Conservation (phyloP, 768 basidiomycete genomes). For the Suillus americanus region DNA sequence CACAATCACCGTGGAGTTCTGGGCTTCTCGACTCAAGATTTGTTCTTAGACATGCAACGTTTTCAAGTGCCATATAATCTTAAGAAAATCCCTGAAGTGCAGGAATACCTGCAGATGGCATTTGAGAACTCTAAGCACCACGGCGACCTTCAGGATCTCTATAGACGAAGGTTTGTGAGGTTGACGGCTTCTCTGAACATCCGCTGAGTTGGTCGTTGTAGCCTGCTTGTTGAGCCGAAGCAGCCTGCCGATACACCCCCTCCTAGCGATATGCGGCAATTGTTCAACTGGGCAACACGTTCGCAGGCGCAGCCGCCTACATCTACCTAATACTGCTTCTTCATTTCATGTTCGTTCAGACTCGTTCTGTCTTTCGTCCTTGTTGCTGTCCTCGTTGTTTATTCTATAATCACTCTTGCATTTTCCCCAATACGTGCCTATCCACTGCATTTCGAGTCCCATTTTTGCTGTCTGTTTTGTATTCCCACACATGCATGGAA, state of each 20-base stretch:
- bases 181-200: background rate
- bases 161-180: constrained; percentile 70
- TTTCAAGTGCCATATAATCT: constrained; percentile 88
- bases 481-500: constrained; percentile 22
- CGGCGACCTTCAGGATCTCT: constrained; percentile 83
- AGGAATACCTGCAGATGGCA: constrained; percentile 69
- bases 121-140: constrained; percentile 76
- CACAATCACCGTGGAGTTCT: background rate
- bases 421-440: constrained; percentile 17
- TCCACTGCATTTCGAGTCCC: constrained; percentile 18
- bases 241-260: constrained; percentile 72
- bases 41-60: constrained; percentile 76
- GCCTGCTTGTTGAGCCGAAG: constrained; percentile 81
- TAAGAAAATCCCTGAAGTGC: constrained; percentile 87
- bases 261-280: constrained; percentile 68
- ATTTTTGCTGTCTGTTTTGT: constrained; percentile 24
- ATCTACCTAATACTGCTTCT: constrained; percentile 27
- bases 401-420: constrained; percentile 23
- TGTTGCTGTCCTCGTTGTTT: constrained; percentile 21
- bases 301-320: constrained; percentile 43
- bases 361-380: constrained; percentile 21
- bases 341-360: constrained; percentile 11
- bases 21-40: constrained; percentile 6
- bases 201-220: constrained; percentile 26
- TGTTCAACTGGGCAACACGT: constrained; percentile 78